Evolutionary conservation across 768 basidiomycete species (phyloP), one percentile per base, ranked within the genome.

Genomic region (Pulveroboletus frians): DNA sequence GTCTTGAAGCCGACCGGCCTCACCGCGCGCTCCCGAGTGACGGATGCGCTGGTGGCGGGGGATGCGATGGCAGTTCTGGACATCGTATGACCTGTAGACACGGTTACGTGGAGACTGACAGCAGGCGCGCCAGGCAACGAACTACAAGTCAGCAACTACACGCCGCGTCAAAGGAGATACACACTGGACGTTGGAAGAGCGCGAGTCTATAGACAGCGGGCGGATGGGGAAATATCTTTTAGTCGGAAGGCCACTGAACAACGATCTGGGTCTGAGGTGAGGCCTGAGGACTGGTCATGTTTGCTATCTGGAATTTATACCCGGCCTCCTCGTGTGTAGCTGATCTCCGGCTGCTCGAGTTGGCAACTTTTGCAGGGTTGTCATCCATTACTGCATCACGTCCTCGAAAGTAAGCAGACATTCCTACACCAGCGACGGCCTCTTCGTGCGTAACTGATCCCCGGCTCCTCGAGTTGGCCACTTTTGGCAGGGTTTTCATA

Each of bases 1-100:
- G 57, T 61, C 50, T 59, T 54, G 17, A 61, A 61, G 39, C 60
- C 50, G 31, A 59, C 57, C 31, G 47, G 49, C 11, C 57, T 55
- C 36, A 8, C 46, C 23, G 42, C 41, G 6, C 43, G 39, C 15
- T 49, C 23, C 10, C 5, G 34, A n/a, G 35, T 9, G n/a, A 36
- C 14, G 35, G 58, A 21, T n/a, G 42, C 23, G 40, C 17, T 17
- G 21, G 48, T 9, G 17, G 30, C 35, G 18, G 32, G 21, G 29
- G 49, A 43, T 10, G 44, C 34, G 18, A 48, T 43, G 23, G 15
- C 36, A 14, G 43, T 31, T 45, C 39, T 35, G 39, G 52, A 47
- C 39, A 37, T 13, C 29, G 4, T 26, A 50, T 49, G 20, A 9
- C 15, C 6, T 27, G 23, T 39, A 8, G 17, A 37, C 9, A 32